These are phyloP conservation scores for Candida maris DNA, from an alignment of 805 yeast species.

Conservation along the genomic window DNA sequence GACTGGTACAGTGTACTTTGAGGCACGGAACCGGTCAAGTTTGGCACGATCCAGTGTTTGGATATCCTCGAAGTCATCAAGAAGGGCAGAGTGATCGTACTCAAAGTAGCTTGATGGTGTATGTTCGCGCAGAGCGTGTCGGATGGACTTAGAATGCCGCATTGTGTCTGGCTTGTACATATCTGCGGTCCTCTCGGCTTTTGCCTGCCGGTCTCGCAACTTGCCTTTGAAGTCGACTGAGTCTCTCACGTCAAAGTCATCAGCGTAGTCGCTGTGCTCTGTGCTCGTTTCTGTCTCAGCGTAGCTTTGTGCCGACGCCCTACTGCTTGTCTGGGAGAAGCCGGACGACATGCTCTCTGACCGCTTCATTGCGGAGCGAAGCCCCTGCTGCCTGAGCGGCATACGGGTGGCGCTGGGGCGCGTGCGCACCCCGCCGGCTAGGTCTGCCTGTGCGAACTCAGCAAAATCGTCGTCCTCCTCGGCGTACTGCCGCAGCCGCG, in stretches of 20 bases:
- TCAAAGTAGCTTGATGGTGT: slow-evolving; percentile 14
- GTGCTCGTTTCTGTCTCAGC: slow-evolving; percentile 28
- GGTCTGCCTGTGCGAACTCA: slow-evolving; percentile 18
- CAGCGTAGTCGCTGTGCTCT: slow-evolving; percentile 31
- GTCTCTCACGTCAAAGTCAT: slow-evolving; percentile 22
- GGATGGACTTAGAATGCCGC: slow-evolving; percentile 7
- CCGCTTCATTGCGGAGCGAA: slow-evolving; percentile 3
- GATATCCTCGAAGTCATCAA: slow-evolving; percentile 26
- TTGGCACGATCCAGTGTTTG: slow-evolving; percentile 15
- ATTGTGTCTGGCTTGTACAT: slow-evolving; percentile 6
- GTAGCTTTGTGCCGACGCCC: slow-evolving; percentile 13
- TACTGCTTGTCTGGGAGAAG: slow-evolving; percentile 18
- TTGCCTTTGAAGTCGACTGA: slow-evolving; percentile 13
- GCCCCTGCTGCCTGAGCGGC: neutral
- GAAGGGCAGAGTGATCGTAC: slow-evolving; percentile 20
- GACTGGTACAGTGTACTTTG: slow-evolving; percentile 1
- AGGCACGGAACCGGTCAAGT: slow-evolving; percentile 18
- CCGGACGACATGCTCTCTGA: slow-evolving; percentile 27
- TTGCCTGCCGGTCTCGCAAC: slow-evolving; percentile 16
- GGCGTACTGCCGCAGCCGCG: slow-evolving; percentile 14
- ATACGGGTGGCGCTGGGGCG: neutral
- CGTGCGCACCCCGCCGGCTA: slow-evolving; percentile 8
- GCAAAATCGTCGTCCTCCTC: slow-evolving; percentile 21
- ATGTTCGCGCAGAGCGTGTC: slow-evolving; percentile 5
- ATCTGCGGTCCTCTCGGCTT: slow-evolving; percentile 19